These are phyloP conservation scores for Neurospora sp. DNA, from an alignment of 495 filamentous ascomycete species.

Conservation along the genomic window DNA sequence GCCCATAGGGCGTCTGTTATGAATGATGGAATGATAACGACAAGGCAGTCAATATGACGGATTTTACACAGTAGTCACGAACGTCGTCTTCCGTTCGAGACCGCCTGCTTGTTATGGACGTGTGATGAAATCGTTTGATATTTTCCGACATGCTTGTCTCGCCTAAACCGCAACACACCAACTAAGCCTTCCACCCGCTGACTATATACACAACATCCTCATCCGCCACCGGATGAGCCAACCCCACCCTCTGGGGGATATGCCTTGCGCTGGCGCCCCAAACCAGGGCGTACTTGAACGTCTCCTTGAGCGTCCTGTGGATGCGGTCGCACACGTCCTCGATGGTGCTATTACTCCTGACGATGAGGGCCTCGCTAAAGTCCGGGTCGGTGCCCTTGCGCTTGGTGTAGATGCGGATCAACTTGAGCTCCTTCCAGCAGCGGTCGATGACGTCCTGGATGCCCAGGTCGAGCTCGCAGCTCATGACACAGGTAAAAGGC, in stretches of 20 bases:
- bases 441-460: constrained; percentile 91
- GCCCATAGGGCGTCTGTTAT: not conserved
- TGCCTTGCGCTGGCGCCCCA: constrained; percentile 96
- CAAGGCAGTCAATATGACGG: not conserved
- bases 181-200: constrained; percentile 55
- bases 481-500: constrained; percentile 92
- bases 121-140: not conserved
- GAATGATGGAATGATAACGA: not conserved
- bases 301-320: constrained; percentile 91
- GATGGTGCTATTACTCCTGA: constrained; percentile 74
- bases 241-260: constrained; percentile 85
- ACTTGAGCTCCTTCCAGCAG: constrained; percentile 86
- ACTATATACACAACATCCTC: constrained; percentile 98
- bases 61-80: not conserved
- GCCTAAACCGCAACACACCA: not conserved
- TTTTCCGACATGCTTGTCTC: not conserved
- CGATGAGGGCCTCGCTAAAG: constrained; percentile 89
- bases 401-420: constrained; percentile 96
- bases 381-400: constrained; percentile 86
- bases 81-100: not conserved
- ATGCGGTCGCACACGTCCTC: constrained; percentile 97
- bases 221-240: constrained; percentile 79
- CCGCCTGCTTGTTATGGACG: not conserved
- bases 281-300: constrained; percentile 96
- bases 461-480: constrained; percentile 94